Base-by-base conservation (phyloP, 305 asterid genomes). In the Andrographis paniculata region DNA sequence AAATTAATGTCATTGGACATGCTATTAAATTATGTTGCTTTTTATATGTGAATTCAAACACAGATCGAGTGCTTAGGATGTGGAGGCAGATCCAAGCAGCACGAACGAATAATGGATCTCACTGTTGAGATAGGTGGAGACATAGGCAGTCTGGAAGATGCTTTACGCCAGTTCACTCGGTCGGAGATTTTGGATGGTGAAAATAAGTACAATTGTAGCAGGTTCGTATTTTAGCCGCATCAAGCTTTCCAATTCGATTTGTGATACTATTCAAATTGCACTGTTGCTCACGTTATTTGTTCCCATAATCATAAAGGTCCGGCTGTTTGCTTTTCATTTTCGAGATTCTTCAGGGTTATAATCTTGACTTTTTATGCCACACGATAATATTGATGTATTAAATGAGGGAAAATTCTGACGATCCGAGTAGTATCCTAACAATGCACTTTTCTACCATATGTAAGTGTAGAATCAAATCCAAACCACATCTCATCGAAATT, bases 61-160 rank as follows among this genome's bases (percentile, higher is more conserved):
- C 81, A 86, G 96, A 86, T 86, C 35, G 63, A 70, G 61, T 86
- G 96, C 79, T 71, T 76, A 84, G 73, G 80, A 60, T 86, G 96
- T 55, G 76, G 82, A 54, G 72, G 70, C 17, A 80, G 53, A 71
- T 86, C 94, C 49, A 83, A 69, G 47, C 74, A 71, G 64, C 65
- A 77, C 39, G 96, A 86, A 45, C 75, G 80, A 63, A 82, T 86
- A 60, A 79, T 86, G 96, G 96, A 86, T 68, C 94, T 86, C 56
- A 77, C 87, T 27, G 78, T 83, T 38, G 96, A 87, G 74, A 83
- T 87, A 54, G 87, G 65, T 40, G 96, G 96, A 52, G 76, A 82
- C 51, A 75, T 87, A 55, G 65, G 75, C 46, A 75, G 79, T 51
- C 64, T 86, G 57, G 93, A 86, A 66, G 96, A 76, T 47, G 94